phyloP scores from a whole-genome alignment of 345 rosid species.

The Ceriops decandra region DNA sequence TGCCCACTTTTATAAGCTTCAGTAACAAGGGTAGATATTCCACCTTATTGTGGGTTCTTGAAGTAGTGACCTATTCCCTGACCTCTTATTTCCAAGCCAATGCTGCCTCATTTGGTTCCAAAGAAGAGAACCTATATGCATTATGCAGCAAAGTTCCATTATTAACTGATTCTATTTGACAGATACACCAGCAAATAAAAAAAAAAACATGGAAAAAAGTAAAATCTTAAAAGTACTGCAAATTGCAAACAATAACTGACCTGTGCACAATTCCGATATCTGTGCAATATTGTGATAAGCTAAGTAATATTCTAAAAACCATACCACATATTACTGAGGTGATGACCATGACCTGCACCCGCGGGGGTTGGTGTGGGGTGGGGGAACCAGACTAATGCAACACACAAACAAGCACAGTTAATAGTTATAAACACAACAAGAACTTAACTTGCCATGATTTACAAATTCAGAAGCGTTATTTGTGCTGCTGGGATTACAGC shows the following conservation, averaged over 20 bases:
- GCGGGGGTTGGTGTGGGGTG: not conserved
- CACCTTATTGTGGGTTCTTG: slow-evolving; percentile 73
- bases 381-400: not conserved
- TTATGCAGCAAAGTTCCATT: slow-evolving; percentile 5
- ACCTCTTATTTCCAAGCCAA: slow-evolving; percentile 54
- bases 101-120: slow-evolving; percentile 76
- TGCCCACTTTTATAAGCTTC: not conserved
- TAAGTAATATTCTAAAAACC: slow-evolving; percentile 1
- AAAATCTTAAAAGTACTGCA: not conserved
- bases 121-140: slow-evolving; percentile 50
- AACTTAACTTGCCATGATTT: slow-evolving; percentile 56
- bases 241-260: not conserved
- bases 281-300: not conserved
- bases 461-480: slow-evolving; percentile 63
- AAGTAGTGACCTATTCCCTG: slow-evolving; percentile 31
- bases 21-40: slow-evolving; percentile 4
- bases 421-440: not conserved
- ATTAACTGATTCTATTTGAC: slow-evolving; percentile 10
- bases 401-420: slow-evolving; percentile 2
- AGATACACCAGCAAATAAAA: not conserved
- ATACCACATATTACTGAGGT: not conserved
- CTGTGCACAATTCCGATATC: too few species aligned
- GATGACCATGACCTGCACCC: not conserved
- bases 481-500: slow-evolving; percentile 34
- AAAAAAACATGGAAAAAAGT: not conserved